Percentiles rank a stretch among this genome's conserved stretches.
Conservation (phyloP, 192 early-diverging fungal genomes). For the Umbelopsis ramanniana region DNA sequence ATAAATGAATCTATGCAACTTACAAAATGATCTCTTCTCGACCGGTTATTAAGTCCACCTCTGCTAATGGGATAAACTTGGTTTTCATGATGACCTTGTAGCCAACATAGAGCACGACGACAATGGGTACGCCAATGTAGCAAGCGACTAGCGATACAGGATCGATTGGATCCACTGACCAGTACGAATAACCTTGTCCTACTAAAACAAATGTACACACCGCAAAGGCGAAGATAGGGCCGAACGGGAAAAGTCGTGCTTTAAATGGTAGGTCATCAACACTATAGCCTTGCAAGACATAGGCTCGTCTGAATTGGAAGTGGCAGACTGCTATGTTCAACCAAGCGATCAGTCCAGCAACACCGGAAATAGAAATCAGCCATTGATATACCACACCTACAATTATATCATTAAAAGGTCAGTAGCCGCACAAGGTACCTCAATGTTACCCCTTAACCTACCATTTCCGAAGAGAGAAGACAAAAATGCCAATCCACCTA, state of each 20-base stretch:
- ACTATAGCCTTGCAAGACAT: slow-evolving; percentile 68
- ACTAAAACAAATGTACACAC: slow-evolving; percentile 64
- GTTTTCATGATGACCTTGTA: slow-evolving; percentile 72
- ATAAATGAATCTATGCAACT: not conserved
- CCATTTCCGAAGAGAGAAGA: slow-evolving; percentile 56
- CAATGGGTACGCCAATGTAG: slow-evolving; percentile 71
- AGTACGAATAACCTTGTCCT: slow-evolving; percentile 66
- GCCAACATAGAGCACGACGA: slow-evolving; percentile 62
- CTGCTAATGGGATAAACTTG: slow-evolving; percentile 62
- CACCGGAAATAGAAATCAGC: slow-evolving; percentile 70
- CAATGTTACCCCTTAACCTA: not conserved
- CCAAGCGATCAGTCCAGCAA: slow-evolving; percentile 88
- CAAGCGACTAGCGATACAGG: slow-evolving; percentile 58
- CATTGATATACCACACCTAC: slow-evolving; percentile 70
- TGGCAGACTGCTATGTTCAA: slow-evolving; percentile 83
- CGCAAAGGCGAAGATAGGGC: slow-evolving; percentile 66
- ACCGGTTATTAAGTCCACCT: slow-evolving; percentile 62
- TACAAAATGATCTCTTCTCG: slow-evolving; percentile 40
- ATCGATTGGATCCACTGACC: slow-evolving; percentile 48
- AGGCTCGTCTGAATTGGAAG: slow-evolving; percentile 84
- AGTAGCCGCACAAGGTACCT: too few species aligned
- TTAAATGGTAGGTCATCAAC: slow-evolving; percentile 69
- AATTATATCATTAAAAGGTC: not conserved
- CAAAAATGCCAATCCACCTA: slow-evolving; percentile 66
- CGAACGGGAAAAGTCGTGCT: slow-evolving; percentile 74